Evolutionary conservation across 805 yeast species (phyloP).

Genomic region (Cyberlindnera euphorbiiphila): DNA sequence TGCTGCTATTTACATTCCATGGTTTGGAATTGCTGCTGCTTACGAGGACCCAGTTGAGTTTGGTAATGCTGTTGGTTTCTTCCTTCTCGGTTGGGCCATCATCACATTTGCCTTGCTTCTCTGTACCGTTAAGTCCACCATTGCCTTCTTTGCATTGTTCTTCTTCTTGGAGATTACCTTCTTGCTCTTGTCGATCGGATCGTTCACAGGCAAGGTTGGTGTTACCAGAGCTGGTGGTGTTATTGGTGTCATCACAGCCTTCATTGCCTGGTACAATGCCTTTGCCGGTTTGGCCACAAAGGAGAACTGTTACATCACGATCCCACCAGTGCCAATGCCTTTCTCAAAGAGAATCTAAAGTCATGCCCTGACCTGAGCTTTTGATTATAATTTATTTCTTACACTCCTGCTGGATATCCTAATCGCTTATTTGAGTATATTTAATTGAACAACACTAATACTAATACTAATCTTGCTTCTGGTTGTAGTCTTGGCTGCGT

Average conservation of each 20-base stretch:
- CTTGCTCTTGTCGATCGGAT: slow-evolving; percentile 49
- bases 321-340: slow-evolving; percentile 29
- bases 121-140: slow-evolving; percentile 60
- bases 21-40: slow-evolving; percentile 57
- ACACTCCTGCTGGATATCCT: too few relatives aligned
- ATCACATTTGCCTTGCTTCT: slow-evolving; percentile 52
- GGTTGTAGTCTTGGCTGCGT: too few relatives aligned
- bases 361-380: too few relatives aligned
- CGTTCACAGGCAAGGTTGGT: slow-evolving; percentile 40
- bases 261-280: slow-evolving; percentile 58
- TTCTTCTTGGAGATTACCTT: slow-evolving; percentile 52
- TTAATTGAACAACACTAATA: too few relatives aligned
- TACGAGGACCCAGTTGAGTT: slow-evolving; percentile 39
- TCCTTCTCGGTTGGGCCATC: slow-evolving; percentile 56
- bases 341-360: slow-evolving; percentile 28
- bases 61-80: slow-evolving; percentile 54
- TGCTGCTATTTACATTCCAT: slow-evolving; percentile 53
- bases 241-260: slow-evolving; percentile 48
- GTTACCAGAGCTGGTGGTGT: slow-evolving; percentile 53
- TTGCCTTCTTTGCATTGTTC: slow-evolving; percentile 57
- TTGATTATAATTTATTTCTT: too few relatives aligned
- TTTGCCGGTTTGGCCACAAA: slow-evolving; percentile 56
- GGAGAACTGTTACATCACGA: slow-evolving; percentile 46
- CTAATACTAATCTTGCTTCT: too few relatives aligned
- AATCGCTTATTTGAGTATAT: too few relatives aligned